Evolutionary conservation across 768 basidiomycete genomes (phyloP).

Genomic region (Tephrocybe rancida): DNA sequence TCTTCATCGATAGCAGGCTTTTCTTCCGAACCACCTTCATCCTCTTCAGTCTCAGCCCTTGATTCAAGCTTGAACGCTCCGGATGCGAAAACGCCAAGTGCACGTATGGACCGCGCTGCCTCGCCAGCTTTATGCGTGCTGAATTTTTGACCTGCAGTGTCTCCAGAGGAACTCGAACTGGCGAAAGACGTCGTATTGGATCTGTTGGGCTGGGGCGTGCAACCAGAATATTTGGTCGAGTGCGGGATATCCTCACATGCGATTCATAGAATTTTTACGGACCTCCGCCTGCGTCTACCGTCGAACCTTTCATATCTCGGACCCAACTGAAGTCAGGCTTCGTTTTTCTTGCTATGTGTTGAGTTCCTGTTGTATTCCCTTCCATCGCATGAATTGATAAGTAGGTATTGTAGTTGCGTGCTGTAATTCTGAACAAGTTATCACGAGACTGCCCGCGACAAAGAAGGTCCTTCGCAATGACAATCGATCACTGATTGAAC

Average conservation of each 20-base stretch:
- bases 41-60: background rate
- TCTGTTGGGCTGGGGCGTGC: constrained; percentile 57
- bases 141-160: constrained; percentile 29
- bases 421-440: too few relatives aligned
- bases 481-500: too few relatives aligned
- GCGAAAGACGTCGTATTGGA: constrained; percentile 54
- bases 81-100: background rate
- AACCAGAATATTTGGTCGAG: constrained; percentile 48
- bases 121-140: background rate
- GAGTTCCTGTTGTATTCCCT: background rate
- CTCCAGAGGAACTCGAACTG: constrained; percentile 39
- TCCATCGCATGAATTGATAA: too few relatives aligned
- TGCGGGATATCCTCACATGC: constrained; percentile 41
- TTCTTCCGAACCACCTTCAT: background rate
- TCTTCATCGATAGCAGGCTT: too few relatives aligned
- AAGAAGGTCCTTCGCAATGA: too few relatives aligned
- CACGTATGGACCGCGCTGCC: background rate
- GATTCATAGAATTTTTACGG: constrained; percentile 43
- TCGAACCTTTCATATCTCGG: constrained; percentile 24
- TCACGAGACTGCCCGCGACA: too few relatives aligned
- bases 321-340: background rate
- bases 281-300: constrained; percentile 35
- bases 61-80: background rate
- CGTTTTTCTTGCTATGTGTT: background rate
- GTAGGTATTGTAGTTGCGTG: too few relatives aligned